phyloP scores from a whole-genome alignment of 2,329 filamentous ascomycete species.

The Xylaria sp. region DNA sequence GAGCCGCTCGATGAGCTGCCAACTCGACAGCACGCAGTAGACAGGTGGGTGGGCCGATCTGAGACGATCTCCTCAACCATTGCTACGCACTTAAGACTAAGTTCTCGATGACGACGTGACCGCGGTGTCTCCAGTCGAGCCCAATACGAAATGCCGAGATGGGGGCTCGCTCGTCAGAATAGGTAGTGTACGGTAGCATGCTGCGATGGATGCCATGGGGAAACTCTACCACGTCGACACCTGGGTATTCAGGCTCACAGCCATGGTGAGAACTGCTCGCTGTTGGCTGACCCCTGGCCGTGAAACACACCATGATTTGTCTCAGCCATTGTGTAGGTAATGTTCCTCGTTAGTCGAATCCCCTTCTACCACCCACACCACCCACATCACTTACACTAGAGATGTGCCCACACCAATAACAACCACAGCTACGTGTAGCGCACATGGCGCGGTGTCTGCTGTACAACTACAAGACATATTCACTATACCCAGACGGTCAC shows the following conservation, averaged over 20 bases:
- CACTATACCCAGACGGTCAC: conserved; percentile 29
- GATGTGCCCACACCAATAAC: conserved; percentile 14
- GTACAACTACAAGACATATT: conserved; percentile 28
- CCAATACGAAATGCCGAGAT: conserved; percentile 23
- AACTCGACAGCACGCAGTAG: conserved; percentile 15
- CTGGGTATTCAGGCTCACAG: conserved; percentile 12
- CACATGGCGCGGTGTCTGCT: conserved; percentile 38
- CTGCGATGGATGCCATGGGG: conserved; percentile 15
- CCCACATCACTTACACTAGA: not conserved
- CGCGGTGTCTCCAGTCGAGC: conserved; percentile 1
- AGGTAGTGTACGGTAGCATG: conserved; percentile 9
- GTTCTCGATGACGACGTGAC: conserved; percentile 14
- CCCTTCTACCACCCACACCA: conserved; percentile 12
- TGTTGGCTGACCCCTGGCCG: conserved; percentile 21
- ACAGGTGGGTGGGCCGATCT: conserved; percentile 14
- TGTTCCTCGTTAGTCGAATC: conserved; percentile 20
- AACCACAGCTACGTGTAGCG: conserved; percentile 25
- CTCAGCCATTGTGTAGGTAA: conserved; percentile 27
- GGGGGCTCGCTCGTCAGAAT: conserved; percentile 28
- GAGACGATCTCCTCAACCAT: conserved; percentile 24
- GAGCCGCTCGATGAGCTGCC: conserved; percentile 22
- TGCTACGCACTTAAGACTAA: conserved; percentile 14
- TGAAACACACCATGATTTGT: conserved; percentile 31
- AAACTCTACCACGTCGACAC: conserved; percentile 15
- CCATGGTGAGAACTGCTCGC: conserved; percentile 13